A percentile compares a stretch with the other conserved stretches of the same genome.
Conservation (phyloP, 2,329 filamentous ascomycete species). For the Pseudopyrenochaeta lycopersici region DNA sequence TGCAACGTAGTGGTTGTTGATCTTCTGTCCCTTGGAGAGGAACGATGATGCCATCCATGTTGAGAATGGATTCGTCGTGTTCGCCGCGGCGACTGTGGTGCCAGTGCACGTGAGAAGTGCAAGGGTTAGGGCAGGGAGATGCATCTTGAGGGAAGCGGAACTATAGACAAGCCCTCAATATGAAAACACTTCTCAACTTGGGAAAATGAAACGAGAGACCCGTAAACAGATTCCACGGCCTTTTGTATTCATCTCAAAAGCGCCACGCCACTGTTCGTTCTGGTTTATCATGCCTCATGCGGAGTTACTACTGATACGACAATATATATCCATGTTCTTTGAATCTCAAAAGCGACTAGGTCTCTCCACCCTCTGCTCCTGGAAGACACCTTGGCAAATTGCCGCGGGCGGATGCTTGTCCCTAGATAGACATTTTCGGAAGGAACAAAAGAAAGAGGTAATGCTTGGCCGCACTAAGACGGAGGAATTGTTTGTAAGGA, state of each 20-base stretch:
- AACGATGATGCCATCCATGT: conserved; percentile 60
- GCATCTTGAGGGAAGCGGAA: conserved; percentile 28
- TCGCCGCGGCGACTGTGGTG: conserved; percentile 33
- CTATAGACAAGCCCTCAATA: conserved; percentile 13
- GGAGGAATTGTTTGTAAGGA: not conserved
- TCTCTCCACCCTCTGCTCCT: conserved; percentile 13
- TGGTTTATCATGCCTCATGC: conserved; percentile 5
- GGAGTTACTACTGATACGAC: conserved; percentile 8
- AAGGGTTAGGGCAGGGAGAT: conserved; percentile 32
- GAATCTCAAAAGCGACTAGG: conserved; percentile 12
- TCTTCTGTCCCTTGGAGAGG: conserved; percentile 51
- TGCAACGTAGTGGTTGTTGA: conserved; percentile 56
- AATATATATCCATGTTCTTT: conserved; percentile 25
- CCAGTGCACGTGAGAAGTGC: conserved; percentile 22
- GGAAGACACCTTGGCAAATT: conserved; percentile 11
- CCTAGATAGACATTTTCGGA: conserved; percentile 7
- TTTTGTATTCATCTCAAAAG: conserved; percentile 16
- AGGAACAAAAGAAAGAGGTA: not conserved
- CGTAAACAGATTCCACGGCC: not conserved
- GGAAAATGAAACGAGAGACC: conserved; percentile 3
- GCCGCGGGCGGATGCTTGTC: conserved; percentile 22
- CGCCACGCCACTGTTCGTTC: conserved; percentile 1
- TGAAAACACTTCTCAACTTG: not conserved
- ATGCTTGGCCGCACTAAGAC: not conserved
- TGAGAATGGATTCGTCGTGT: conserved; percentile 38